These are phyloP conservation scores for Nitzschia sp. DNA, from an alignment of 108 stramenopile species.

Conservation along the genomic window DNA sequence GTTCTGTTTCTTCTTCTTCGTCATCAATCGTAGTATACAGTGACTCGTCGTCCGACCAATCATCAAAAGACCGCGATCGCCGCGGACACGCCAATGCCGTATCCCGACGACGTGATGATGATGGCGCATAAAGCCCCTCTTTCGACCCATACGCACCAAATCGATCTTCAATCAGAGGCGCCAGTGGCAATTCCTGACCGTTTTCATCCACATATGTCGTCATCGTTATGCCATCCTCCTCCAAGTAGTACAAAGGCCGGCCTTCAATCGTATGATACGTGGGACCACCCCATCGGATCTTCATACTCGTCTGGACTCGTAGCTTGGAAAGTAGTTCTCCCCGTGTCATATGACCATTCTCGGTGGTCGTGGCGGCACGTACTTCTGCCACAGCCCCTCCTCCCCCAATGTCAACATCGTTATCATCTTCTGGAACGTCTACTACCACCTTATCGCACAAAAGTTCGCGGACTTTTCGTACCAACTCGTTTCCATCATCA, in stretches of 20 bases:
- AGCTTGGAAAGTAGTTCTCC: neutral
- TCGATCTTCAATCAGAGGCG: neutral
- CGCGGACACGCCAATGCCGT: neutral
- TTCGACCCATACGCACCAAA: neutral
- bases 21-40: neutral
- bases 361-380: no score
- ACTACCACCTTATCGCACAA: no score
- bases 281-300: conserved; percentile 3
- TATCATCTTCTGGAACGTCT: no score
- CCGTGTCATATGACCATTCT: no score
- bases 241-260: neutral
- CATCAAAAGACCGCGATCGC: neutral
- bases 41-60: conserved; percentile 3
- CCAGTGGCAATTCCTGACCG: neutral
- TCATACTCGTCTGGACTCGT: neutral
- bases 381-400: no score
- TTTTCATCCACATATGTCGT: neutral
- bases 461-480: no score
- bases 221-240: no score
- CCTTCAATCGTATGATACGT: conserved; percentile 7
- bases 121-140: neutral
- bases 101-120: neutral
- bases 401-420: no score
- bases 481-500: no score
- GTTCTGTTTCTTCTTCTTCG: neutral